Base-by-base conservation (phyloP, 768 basidiomycete genomes). In the Leccinum imitatum region DNA sequence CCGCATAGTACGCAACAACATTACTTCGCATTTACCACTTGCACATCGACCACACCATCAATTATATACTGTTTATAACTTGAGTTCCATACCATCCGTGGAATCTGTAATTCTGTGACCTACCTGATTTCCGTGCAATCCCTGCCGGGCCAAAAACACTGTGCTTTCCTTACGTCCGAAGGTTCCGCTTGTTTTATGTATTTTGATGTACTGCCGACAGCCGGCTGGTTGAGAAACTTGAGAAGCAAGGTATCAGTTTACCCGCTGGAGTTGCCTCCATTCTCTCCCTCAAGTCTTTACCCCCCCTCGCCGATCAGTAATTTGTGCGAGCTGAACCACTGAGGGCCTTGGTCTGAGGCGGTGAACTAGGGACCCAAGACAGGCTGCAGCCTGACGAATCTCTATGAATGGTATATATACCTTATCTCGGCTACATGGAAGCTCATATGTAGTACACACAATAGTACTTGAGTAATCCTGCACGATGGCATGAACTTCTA, bases 161-260 rank as follows among this genome's bases (percentile, higher is more conserved):
- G 23, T 23, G 23, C 23, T 23, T 23, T 23, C 23, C 23, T 23
- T 23, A 23, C 23, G 23, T 23, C 23, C 23, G 23, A 23, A 23
- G 23, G 23, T 23, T 23, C 23, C 23, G 23, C 23, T 23, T 21
- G 21, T 63, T 52, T 48, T 44, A 19, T 48, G 54, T 50, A 35
- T 19, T 17, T 11, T 6, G 33, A 7, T 10, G 57, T 50, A 25
- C 50, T 54, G 19, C 7, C 21, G 30, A 23, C 55, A 35, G 52
- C 59, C 62, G 48, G 37, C 54, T 25, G 30, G 31, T 59, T 37
- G 51, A 30, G n/a, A n/a, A n/a, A n/a, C n/a, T n/a, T n/a, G n/a
- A n/a, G 25, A 27, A 27, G 25, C 96, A 56, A 14, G 47, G 60
- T 50, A 27, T 59, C 27, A 41, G 39, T 27, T 25, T 14, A n/a